Evolutionary conservation across 306 rosid genomes (phyloP).

Genomic region (Castanospermum australe): DNA sequence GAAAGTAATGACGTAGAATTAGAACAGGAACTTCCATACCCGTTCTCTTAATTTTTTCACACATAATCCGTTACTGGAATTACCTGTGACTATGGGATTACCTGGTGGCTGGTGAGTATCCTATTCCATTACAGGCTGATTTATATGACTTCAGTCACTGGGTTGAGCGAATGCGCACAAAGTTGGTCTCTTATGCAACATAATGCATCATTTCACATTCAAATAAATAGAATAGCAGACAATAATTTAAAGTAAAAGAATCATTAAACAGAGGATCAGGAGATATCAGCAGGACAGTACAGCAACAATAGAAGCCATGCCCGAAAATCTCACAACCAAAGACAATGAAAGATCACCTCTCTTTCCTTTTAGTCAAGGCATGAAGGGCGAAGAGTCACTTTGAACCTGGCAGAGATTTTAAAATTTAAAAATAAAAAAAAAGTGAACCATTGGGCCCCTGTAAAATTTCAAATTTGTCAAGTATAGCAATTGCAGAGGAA

Average conservation of each 20-base stretch:
- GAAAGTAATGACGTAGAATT: not conserved
- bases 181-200: conserved; percentile 5
- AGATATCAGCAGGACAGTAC: not conserved
- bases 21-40: not conserved
- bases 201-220: conserved; percentile 3
- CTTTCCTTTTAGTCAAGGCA: conserved; percentile 32
- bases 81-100: not conserved
- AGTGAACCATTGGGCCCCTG: not conserved
- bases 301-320: conserved; percentile 2
- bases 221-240: not conserved
- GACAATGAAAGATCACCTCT: not conserved
- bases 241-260: conserved; percentile 2
- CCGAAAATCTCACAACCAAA: conserved; percentile 22
- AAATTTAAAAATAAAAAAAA: not conserved
- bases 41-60: not conserved
- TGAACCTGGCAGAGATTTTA: conserved; percentile 4
- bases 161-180: not conserved
- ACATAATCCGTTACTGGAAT: not conserved
- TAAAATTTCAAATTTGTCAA: conserved; percentile 4
- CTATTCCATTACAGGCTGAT: conserved; percentile 14
- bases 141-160: conserved; percentile 8
- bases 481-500: not conserved
- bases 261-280: not conserved
- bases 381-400: conserved; percentile 32
- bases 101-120: conserved; percentile 1